Evolutionary conservation across 2,329 filamentous ascomycete genomes (phyloP).

Genomic region (Aaosphaeria pasadenensis): DNA sequence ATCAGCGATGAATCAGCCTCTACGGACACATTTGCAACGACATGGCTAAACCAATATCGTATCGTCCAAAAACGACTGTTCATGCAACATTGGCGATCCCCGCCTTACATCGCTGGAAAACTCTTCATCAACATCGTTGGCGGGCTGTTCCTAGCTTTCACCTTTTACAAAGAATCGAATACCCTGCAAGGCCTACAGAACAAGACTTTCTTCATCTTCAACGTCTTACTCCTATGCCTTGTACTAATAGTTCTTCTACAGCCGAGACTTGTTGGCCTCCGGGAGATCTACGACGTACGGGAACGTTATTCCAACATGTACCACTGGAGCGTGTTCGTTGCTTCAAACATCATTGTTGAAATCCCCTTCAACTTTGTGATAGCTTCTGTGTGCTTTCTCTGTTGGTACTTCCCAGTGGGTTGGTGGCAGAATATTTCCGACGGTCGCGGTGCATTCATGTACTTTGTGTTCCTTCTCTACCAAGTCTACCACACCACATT

Average conservation of each 20-base stretch:
- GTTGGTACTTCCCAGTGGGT: slow-evolving; percentile 66
- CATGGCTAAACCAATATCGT: slow-evolving; percentile 62
- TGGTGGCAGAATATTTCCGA: slow-evolving; percentile 63
- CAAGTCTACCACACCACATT: slow-evolving; percentile 75
- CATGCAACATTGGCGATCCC: slow-evolving; percentile 45
- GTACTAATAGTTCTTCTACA: slow-evolving; percentile 42
- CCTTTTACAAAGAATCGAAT: slow-evolving; percentile 63
- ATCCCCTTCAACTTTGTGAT: slow-evolving; percentile 61
- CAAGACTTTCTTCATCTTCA: slow-evolving; percentile 47
- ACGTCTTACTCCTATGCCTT: slow-evolving; percentile 42
- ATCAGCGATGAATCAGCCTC: slow-evolving; percentile 11
- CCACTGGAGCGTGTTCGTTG: slow-evolving; percentile 67
- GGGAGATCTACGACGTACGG: slow-evolving; percentile 54
- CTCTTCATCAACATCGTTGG: slow-evolving; percentile 33
- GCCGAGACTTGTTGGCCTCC: slow-evolving; percentile 67
- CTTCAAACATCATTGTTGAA: slow-evolving; percentile 66
- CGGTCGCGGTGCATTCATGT: slow-evolving; percentile 69
- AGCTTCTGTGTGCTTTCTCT: slow-evolving; percentile 59
- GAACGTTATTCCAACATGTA: slow-evolving; percentile 63
- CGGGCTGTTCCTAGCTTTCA: slow-evolving; percentile 52
- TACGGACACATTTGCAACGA: slow-evolving; percentile 67
- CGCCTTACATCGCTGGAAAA: neutral
- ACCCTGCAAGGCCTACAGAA: slow-evolving; percentile 37
- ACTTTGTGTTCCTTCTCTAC: slow-evolving; percentile 68
- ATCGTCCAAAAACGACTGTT: slow-evolving; percentile 70